These are phyloP conservation scores for Pseudozyma tsukubaensis DNA, from an alignment of 1,284 basidiomycete species.

Conservation along the genomic window DNA sequence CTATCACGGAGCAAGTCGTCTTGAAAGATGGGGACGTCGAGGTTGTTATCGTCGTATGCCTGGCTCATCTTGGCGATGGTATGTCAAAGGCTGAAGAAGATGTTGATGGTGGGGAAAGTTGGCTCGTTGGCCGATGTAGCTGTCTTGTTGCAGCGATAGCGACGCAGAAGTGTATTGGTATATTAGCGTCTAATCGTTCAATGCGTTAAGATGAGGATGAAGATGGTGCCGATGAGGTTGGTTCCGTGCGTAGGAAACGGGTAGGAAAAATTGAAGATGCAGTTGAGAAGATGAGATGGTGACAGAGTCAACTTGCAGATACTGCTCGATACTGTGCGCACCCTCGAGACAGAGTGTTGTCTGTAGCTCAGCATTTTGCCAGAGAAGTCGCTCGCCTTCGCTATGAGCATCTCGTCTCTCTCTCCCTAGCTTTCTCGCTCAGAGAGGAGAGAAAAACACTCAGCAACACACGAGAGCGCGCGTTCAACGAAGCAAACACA, in stretches of 20 bases:
- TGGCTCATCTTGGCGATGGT: constrained; percentile 33
- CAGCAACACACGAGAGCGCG: constrained; percentile 19
- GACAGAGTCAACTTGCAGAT: too few species aligned
- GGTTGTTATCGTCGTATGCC: constrained; percentile 40
- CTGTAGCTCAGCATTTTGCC: neutral
- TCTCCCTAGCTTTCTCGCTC: neutral
- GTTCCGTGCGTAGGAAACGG: too few species aligned
- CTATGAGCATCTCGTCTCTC: neutral
- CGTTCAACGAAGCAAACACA: neutral
- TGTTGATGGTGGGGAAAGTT: neutral
- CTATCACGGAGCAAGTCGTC: constrained; percentile 65
- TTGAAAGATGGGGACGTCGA: constrained; percentile 59
- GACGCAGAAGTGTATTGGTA: too few species aligned
- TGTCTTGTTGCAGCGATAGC: too few species aligned
- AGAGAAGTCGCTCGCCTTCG: neutral
- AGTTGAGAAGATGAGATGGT: too few species aligned
- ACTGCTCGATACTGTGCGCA: too few species aligned
- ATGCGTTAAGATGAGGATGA: too few species aligned
- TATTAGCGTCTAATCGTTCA: too few species aligned
- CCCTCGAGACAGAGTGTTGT: too few species aligned
- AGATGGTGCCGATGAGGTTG: too few species aligned
- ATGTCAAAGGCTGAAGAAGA: too few species aligned
- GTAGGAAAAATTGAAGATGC: too few species aligned
- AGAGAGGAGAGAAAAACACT: constrained; percentile 22
- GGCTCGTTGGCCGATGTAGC: constrained; percentile 11